Evolutionary conservation across 208 protist genomes (phyloP).

Genomic region (Tritrichomonas foetus): DNA sequence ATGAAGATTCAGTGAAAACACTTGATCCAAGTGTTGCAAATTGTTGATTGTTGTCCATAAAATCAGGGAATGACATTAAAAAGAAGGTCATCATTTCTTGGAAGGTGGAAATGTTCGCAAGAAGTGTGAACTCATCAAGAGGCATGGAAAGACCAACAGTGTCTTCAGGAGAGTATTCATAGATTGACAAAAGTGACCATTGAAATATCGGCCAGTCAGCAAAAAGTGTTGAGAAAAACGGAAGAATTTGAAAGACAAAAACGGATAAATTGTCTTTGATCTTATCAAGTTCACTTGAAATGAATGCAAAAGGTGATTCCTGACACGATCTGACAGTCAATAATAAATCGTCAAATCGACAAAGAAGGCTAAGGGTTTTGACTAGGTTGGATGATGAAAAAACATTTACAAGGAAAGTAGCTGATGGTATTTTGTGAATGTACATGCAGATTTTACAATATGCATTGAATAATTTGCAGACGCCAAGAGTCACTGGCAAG

Average conservation of each 20-base stretch:
- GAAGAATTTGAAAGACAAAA: not conserved
- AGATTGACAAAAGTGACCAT: not conserved
- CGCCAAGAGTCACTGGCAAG: not conserved
- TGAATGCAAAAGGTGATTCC: not conserved
- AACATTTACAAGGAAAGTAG: not conserved
- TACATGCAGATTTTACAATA: not conserved
- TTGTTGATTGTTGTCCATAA: not conserved
- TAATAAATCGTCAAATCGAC: not conserved
- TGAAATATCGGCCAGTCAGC: not conserved
- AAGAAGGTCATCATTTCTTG: not conserved
- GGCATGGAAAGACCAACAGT: not conserved
- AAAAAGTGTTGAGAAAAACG: conserved; percentile 22
- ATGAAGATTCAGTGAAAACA: not conserved
- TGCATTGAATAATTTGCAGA: not conserved
- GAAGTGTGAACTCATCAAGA: not conserved
- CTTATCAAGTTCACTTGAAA: not conserved
- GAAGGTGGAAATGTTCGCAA: not conserved
- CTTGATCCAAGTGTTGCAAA: not conserved
- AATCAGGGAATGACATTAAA: not conserved
- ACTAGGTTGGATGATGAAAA: not conserved
- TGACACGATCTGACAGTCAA: not conserved
- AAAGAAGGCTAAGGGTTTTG: not conserved
- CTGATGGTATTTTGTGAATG: not conserved
- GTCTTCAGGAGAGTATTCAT: not conserved
- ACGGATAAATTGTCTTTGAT: not conserved